Evolutionary conservation across 1,139 yeast genomes (phyloP).

Genomic region (Hansenula sp.): DNA sequence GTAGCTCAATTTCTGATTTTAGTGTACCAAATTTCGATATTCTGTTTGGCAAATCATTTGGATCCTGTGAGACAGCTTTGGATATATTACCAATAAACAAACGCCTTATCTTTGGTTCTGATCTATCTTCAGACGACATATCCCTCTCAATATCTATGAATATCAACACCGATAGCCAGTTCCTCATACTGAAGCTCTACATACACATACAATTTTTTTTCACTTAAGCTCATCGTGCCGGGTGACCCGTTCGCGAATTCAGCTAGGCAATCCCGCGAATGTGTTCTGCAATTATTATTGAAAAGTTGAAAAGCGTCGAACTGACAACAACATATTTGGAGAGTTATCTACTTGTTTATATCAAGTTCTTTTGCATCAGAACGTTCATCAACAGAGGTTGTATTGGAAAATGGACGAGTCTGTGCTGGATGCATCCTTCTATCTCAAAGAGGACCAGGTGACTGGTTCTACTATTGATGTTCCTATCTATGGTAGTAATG

Average conservation of each 20-base stretch:
- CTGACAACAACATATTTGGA: neutral
- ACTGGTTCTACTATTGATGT: conserved; percentile 41
- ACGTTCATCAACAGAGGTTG: too few relatives aligned
- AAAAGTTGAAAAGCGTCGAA: neutral
- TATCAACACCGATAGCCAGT: too few relatives aligned
- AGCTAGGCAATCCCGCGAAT: too few relatives aligned
- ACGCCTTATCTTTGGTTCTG: conserved; percentile 26
- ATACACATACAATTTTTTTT: neutral
- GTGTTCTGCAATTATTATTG: neutral
- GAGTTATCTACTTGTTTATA: too few relatives aligned
- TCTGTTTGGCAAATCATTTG: conserved; percentile 40
- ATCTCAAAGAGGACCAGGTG: conserved; percentile 5
- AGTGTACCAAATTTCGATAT: conserved; percentile 47
- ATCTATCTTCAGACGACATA: neutral
- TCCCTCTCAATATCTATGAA: too few relatives aligned
- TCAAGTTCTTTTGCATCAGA: too few relatives aligned
- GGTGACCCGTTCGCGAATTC: neutral
- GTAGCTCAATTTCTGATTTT: conserved; percentile 39
- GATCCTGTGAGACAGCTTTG: conserved; percentile 40
- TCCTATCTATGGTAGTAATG: conserved; percentile 62
- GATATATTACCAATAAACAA: conserved; percentile 73
- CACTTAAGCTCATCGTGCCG: neutral
- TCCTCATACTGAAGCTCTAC: neutral
- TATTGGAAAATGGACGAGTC: conserved; percentile 5
- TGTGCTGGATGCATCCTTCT: conserved; percentile 13